Percentiles rank a stretch among this genome's conserved stretches.
phyloP scores from a whole-genome alignment of 257 asterid species.

The Mitragyna speciosa region DNA sequence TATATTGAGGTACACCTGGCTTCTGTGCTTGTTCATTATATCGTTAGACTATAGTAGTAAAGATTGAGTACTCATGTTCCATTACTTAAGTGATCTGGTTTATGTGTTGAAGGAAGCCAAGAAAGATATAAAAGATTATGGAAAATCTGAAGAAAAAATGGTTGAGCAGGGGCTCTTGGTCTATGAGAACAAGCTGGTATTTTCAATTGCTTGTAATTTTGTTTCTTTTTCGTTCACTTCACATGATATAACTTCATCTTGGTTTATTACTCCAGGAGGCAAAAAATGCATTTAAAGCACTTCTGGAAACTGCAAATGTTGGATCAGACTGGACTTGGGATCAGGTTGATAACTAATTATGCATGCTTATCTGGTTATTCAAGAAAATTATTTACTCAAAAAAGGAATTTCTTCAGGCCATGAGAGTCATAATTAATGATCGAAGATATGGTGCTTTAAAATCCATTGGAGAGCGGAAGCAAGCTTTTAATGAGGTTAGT shows the following conservation, averaged over 20 bases:
- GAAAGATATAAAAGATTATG: slow-evolving; percentile 40
- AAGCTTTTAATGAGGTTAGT: slow-evolving; percentile 84
- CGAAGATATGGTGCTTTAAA: slow-evolving; percentile 80
- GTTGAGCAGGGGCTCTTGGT: slow-evolving; percentile 52
- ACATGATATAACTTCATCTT: slow-evolving; percentile 12
- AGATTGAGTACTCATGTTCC: neutral
- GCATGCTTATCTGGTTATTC: slow-evolving; percentile 15
- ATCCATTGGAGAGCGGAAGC: slow-evolving; percentile 87
- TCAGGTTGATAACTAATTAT: slow-evolving; percentile 52
- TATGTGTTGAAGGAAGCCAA: slow-evolving; percentile 53
- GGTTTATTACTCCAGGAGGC: slow-evolving; percentile 60
- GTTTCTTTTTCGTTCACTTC: slow-evolving; percentile 6
- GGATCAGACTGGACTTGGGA: slow-evolving; percentile 97
- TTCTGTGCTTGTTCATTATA: slow-evolving; percentile 15
- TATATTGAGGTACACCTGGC: slow-evolving; percentile 48
- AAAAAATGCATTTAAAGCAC: slow-evolving; percentile 73
- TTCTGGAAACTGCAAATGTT: slow-evolving; percentile 71
- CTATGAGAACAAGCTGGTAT: slow-evolving; percentile 86
- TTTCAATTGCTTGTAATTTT: slow-evolving; percentile 1
- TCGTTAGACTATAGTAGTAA: neutral
- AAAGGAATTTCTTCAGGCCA: slow-evolving; percentile 56
- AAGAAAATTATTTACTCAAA: slow-evolving; percentile 21
- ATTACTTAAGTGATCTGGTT: slow-evolving; percentile 17
- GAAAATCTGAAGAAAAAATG: slow-evolving; percentile 56
- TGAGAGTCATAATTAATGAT: slow-evolving; percentile 84